Evolutionary conservation across 208 protist species (phyloP), one percentile per base, ranked within the genome.

Genomic region (Crithidia acanthocephali): DNA sequence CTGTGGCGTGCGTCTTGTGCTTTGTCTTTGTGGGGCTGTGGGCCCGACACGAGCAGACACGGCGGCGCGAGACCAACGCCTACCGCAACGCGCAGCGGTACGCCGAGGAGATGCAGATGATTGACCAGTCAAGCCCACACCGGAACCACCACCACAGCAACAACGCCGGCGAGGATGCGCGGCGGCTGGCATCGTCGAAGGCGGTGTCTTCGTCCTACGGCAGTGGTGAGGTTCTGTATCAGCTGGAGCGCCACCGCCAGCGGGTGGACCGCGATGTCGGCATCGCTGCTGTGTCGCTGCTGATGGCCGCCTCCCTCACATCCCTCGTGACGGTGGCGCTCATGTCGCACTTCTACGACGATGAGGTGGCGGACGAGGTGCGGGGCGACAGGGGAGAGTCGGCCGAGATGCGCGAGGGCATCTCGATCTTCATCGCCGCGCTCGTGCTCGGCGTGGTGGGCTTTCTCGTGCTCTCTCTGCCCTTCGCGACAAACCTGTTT

Each of bases 361-460:
- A 25, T n/a, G 59, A 50, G 59, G 59, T 64, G 42, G 44, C 44
- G 28, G 44, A 64, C 44, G 59, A 52, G 42, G 59, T 63, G 37
- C 23, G 32, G 23, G 37, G 6, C 27, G 15, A n/a, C 15, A 37
- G 15, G 5, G 27, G 22, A 0, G 59, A n/a, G 42, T 15, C 18
- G 27, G 16, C 25, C 6, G 3, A 2, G 9, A 40, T 40, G 28
- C 37, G 15, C 27, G 2, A 13, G 42, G 59, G 0, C n/a, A 11
- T 52, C 23, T 2, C 0, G 5, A 11, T 50, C 59, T 64, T 64
- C 10, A 25, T 64, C 2, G 59, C 44, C 22, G 59, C 42, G 11
- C 27, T 52, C 4, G 59, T 20, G 18, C 8, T 27, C 0, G 59
- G 59, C 0, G 59, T 52, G 5, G 59, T 64, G 6, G 44, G 35